Evolutionary conservation across 345 rosid genomes (phyloP), one percentile per base, ranked within the genome.

Genomic region (Barbarea vulgaris): DNA sequence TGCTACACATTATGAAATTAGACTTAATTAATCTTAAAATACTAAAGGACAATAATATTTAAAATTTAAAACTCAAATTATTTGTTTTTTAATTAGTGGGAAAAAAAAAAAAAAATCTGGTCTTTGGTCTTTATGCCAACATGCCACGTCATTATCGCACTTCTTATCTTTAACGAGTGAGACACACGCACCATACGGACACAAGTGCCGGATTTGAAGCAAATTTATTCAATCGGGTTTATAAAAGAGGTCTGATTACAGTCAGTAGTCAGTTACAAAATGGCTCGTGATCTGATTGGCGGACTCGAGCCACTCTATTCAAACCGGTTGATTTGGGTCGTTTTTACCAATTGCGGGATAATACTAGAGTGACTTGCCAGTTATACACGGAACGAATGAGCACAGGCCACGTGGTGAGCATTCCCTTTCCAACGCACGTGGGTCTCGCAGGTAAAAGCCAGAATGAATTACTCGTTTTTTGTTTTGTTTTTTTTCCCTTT

Each of bases 401-500:
- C 63, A 30, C 3, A 11, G 2, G 78, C 78, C 81, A 73, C 81
- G 78, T 73, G 66, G 33, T 70, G 34, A 55, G n/a, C 34, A 17
- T 44, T 12, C 41, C n/a, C 67, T 67, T 52, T 67, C 65, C 44
- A 39, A 44, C 59, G 77, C 81, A 73, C 81, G 81, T 78, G 81
- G 81, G 61, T 73, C 70, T 78, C 69, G 57, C 50, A 73, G 44
- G 78, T 67, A 78, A 67, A 77, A 37, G 61, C 62, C 77, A 64
- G 63, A 72, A 65, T 30, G 63, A 76, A 76, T 70, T 57, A 47
- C 60, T 70, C 51, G 28, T 34, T 54, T 17, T 17, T 46, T 5
- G 12, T 6, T 3, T 27, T 8, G 3, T 12, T 25, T 12, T 51
- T 18, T 19, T 37, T 37, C 9, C 27, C 1, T 3, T 9, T n/a